phyloP scores from a whole-genome alignment of 1,139 yeast genomes.

The Yamadazyma mexicana region DNA sequence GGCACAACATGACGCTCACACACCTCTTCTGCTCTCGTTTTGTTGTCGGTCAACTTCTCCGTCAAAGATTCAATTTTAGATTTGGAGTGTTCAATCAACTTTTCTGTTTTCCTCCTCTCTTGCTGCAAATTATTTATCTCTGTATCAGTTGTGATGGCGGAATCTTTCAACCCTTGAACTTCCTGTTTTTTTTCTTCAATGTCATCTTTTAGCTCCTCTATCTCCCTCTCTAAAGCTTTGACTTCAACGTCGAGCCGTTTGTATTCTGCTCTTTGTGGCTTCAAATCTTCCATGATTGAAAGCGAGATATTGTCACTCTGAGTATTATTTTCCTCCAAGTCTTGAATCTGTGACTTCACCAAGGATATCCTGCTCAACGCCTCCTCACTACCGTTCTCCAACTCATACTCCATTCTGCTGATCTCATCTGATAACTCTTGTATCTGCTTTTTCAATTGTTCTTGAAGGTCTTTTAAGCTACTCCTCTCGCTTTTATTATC shows the following conservation, averaged over 20 bases:
- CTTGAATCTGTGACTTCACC: constrained; percentile 31
- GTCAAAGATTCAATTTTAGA: constrained; percentile 13
- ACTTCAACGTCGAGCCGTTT: constrained; percentile 9
- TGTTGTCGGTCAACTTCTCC: constrained; percentile 12
- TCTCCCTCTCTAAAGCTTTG: constrained; percentile 2
- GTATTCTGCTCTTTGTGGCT: neutral
- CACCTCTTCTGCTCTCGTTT: constrained; percentile 29
- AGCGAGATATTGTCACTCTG: constrained; percentile 28
- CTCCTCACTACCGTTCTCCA: constrained; percentile 28
- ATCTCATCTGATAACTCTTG: constrained; percentile 16
- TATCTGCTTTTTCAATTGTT: constrained; percentile 18
- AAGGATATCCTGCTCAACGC: constrained; percentile 33
- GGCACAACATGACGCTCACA: constrained; percentile 32
- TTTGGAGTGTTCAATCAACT: constrained; percentile 13
- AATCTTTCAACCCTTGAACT: constrained; percentile 5
- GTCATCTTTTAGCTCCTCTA: neutral
- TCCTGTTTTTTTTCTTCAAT: constrained; percentile 2
- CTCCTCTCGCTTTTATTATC: constrained; percentile 13
- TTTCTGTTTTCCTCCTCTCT: constrained; percentile 10
- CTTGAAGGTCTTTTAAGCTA: constrained; percentile 15
- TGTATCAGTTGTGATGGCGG: constrained; percentile 7
- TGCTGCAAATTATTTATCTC: constrained; percentile 6
- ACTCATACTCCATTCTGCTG: constrained; percentile 21
- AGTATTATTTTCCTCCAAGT: constrained; percentile 22
- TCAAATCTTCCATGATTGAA: constrained; percentile 28